Evolutionary conservation across 1,284 basidiomycete species (phyloP), one percentile per base, ranked within the genome.

Genomic region (Rhizopogon hawkerae): DNA sequence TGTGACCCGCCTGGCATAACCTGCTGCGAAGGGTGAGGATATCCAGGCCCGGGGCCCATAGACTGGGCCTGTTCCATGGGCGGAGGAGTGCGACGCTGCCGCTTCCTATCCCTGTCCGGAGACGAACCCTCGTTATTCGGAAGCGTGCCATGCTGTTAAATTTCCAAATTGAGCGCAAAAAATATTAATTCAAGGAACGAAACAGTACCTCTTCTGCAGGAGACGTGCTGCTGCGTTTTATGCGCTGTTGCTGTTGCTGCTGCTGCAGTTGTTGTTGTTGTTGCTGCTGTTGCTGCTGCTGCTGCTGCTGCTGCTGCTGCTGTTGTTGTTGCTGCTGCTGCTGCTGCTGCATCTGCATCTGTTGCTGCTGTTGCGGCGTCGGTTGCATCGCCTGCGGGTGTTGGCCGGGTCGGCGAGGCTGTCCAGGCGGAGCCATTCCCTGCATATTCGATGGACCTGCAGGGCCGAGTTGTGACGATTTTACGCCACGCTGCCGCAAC

Each of bases 161-260:
- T 48, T 14, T 50, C 43, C 14, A 34, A 44, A 43, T 5, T 31
- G 9, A 46, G 13, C 16, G 45, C 14, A 53, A 36, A 51, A 47
- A 53, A 41, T n/a, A 9, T 42, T 4, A 11, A 43, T 36, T 4
- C 44, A 5, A 18, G 34, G 2, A 43, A 11, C 35, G 26, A 46
- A 35, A 54, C 58, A 13, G 57, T 58, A 85, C 83, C 61, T 85
- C 84, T 60, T 84, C 83, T 42, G 75, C 78, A 4, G 84, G 83
- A 1, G 83, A 83, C 10, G 79, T 81, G 56, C 83, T 85, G 55
- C 69, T 81, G 43, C 84, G 75, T 60, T 87, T 86, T 33, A 66
- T 64, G 5, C 68, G 63, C 37, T 73, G n/a, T n/a, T n/a, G 72
- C 41, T 66, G 66, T 35, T 58, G 60, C 2, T 51, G 60, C 26